phyloP scores from a whole-genome alignment of 2,329 filamentous ascomycete genomes.

The Sphaceloma murrayae region DNA sequence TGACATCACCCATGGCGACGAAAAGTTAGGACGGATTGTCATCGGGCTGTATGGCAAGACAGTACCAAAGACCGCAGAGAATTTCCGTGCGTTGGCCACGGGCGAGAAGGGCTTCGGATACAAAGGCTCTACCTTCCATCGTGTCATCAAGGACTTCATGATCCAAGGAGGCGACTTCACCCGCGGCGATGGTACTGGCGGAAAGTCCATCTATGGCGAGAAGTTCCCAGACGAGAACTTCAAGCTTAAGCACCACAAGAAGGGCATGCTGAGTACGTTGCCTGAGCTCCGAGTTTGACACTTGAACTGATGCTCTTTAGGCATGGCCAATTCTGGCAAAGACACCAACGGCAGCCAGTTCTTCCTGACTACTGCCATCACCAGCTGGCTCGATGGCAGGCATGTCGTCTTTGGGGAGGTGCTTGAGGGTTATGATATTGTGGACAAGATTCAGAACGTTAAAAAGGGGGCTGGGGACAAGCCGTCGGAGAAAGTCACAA shows the following conservation, averaged over 20 bases:
- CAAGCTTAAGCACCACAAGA: conserved; percentile 85
- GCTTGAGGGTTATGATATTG: conserved; percentile 72
- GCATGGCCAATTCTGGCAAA: conserved; percentile 76
- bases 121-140: conserved; percentile 74
- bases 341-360: conserved; percentile 86
- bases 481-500: conserved; percentile 61
- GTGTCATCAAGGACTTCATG: conserved; percentile 86
- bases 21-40: conserved; percentile 63
- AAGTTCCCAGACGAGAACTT: conserved; percentile 90
- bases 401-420: conserved; percentile 88
- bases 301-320: conserved; percentile 27
- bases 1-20: conserved; percentile 68
- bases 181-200: conserved; percentile 69
- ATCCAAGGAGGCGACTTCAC: conserved; percentile 88
- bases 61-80: conserved; percentile 59
- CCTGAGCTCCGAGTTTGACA: neutral
- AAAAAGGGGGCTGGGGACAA: conserved; percentile 58
- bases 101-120: conserved; percentile 83
- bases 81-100: conserved; percentile 71
- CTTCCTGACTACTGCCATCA: conserved; percentile 80
- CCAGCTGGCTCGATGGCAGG: conserved; percentile 70
- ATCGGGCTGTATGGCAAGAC: conserved; percentile 83
- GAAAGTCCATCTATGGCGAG: conserved; percentile 79
- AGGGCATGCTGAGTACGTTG: conserved; percentile 58
- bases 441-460: conserved; percentile 67